Percentiles rank a stretch among this genome's conserved stretches.
Conservation (phyloP, 2,329 filamentous ascomycete genomes). For the Venturia nashicola region DNA sequence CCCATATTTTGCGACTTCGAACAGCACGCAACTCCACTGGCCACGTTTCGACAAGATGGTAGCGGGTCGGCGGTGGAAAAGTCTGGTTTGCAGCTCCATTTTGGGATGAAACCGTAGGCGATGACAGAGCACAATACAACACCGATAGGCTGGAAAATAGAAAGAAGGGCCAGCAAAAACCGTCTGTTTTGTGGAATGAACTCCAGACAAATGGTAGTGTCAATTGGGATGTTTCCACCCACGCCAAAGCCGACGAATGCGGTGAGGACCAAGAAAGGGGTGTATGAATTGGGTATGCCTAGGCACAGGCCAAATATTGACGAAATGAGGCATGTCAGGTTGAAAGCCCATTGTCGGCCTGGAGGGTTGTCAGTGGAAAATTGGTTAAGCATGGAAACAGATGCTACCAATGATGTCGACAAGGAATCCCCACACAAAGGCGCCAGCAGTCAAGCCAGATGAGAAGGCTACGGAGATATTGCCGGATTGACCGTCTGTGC, state of each 20-base stretch:
- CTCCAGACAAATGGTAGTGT: conserved; percentile 41
- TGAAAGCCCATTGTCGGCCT: conserved; percentile 58
- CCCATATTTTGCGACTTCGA: conserved; percentile 54
- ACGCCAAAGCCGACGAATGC: conserved; percentile 62
- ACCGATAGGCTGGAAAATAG: conserved; percentile 33
- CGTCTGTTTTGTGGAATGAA: conserved; percentile 40
- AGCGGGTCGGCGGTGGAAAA: conserved; percentile 33
- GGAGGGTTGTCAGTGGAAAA: not conserved
- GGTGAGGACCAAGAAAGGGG: conserved; percentile 50
- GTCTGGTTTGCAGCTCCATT: conserved; percentile 45
- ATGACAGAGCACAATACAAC: conserved; percentile 37
- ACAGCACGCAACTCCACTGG: conserved; percentile 30
- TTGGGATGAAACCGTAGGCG: conserved; percentile 60
- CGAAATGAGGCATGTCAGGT: conserved; percentile 62
- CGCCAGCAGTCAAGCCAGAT: conserved; percentile 40
- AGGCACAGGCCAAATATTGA: conserved; percentile 60
- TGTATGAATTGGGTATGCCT: conserved; percentile 41
- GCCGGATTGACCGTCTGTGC: conserved; percentile 25
- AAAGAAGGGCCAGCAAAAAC: conserved; percentile 42
- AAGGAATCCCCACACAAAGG: conserved; percentile 55
- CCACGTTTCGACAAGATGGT: conserved; percentile 30
- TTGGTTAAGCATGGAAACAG: not conserved
- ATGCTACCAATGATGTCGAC: conserved; percentile 57
- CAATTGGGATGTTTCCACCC: conserved; percentile 47
- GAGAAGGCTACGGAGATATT: conserved; percentile 45